These are phyloP conservation scores for Candida silvicultrix DNA, from an alignment of 805 yeast genomes.

Conservation along the genomic window DNA sequence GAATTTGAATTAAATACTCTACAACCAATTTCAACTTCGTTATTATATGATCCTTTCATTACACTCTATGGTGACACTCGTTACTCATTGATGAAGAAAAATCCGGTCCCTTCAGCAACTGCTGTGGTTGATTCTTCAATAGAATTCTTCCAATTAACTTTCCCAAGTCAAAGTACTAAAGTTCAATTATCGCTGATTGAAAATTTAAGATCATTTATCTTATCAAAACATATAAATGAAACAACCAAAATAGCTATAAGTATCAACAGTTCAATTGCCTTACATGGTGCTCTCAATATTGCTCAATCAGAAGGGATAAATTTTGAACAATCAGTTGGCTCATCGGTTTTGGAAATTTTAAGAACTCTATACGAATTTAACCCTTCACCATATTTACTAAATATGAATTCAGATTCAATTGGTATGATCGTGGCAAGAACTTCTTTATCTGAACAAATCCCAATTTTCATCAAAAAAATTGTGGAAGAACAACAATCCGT, in stretches of 20 bases:
- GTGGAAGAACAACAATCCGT: slow-evolving; percentile 60
- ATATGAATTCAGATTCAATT: slow-evolving; percentile 47
- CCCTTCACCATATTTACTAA: slow-evolving; percentile 28
- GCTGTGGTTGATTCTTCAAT: slow-evolving; percentile 71
- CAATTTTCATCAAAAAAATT: slow-evolving; percentile 56
- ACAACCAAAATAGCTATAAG: slow-evolving; percentile 41
- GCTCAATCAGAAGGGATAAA: slow-evolving; percentile 13
- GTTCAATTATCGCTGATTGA: slow-evolving; percentile 88
- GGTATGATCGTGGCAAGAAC: slow-evolving; percentile 43
- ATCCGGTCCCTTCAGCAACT: slow-evolving; percentile 39
- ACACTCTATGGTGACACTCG: slow-evolving; percentile 12
- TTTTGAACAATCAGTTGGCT: slow-evolving; percentile 33
- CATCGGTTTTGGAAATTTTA: slow-evolving; percentile 44
- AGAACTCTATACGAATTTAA: slow-evolving; percentile 21
- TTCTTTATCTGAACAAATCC: slow-evolving; percentile 36
- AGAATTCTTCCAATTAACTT: slow-evolving; percentile 63
- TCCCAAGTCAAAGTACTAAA: slow-evolving; percentile 66
- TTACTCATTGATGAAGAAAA: slow-evolving; percentile 28
- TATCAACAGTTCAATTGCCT: slow-evolving; percentile 57
- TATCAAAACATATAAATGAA: slow-evolving; percentile 30
- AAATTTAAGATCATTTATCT: slow-evolving; percentile 53
- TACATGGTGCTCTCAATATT: slow-evolving; percentile 42
- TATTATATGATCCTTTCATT: slow-evolving; percentile 35
- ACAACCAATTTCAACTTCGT: slow-evolving; percentile 32
- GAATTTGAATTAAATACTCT: slow-evolving; percentile 26